Percentiles rank a stretch among this genome's conserved stretches.
These are phyloP conservation scores for Podaxis rugospora DNA, from an alignment of 768 basidiomycete genomes.

Conservation along the genomic window DNA sequence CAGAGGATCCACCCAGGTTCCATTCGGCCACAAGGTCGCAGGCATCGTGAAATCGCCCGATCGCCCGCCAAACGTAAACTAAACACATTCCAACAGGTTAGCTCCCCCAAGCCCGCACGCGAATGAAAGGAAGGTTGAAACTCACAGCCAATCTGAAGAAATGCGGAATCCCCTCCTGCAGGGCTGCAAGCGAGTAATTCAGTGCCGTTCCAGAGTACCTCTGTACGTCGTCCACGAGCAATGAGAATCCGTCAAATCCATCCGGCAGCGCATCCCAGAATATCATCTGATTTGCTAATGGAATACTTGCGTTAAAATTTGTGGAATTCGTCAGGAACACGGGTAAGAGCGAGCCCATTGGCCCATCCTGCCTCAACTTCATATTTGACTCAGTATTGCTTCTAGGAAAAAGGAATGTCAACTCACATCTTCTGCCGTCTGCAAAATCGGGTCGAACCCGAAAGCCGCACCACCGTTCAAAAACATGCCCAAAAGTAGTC, in stretches of 20 bases:
- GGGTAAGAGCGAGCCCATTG: slow-evolving; percentile 66
- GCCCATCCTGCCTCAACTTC: slow-evolving; percentile 70
- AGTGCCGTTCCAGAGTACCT: slow-evolving; percentile 66
- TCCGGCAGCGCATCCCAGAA: slow-evolving; percentile 48
- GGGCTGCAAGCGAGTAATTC: slow-evolving; percentile 64
- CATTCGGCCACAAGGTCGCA: slow-evolving; percentile 72
- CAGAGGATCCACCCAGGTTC: slow-evolving; percentile 73
- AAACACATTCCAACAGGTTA: slow-evolving; percentile 6
- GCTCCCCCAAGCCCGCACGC: neutral
- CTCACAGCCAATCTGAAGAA: slow-evolving; percentile 80
- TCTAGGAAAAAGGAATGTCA: neutral
- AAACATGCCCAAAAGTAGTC: slow-evolving; percentile 79
- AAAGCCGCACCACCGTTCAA: slow-evolving; percentile 76
- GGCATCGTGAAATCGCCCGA: slow-evolving; percentile 80
- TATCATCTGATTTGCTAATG: slow-evolving; percentile 51
- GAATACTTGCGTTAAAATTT: slow-evolving; percentile 52
- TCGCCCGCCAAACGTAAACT: slow-evolving; percentile 44
- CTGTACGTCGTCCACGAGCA: slow-evolving; percentile 86
- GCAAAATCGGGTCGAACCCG: slow-evolving; percentile 74
- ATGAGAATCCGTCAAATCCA: slow-evolving; percentile 71
- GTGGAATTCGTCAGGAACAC: slow-evolving; percentile 72
- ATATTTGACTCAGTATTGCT: slow-evolving; percentile 4
- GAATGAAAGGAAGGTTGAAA: slow-evolving; percentile 14
- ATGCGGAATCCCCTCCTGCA: slow-evolving; percentile 59
- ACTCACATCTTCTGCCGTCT: slow-evolving; percentile 67